phyloP scores from a whole-genome alignment of 225 moss, liverwort and hornwort genomes.

The Neckera pumila region DNA sequence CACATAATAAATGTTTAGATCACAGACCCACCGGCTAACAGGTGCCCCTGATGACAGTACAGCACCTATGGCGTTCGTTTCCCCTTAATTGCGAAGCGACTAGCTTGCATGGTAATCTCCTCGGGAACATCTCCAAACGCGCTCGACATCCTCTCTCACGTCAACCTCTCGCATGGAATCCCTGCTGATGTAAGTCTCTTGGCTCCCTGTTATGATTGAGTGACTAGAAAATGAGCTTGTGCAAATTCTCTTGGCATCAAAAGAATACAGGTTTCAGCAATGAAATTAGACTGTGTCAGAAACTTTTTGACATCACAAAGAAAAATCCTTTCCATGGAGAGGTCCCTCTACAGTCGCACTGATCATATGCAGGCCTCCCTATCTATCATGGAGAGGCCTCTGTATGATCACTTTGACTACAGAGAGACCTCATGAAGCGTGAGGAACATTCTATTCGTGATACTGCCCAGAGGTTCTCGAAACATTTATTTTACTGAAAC shows the following conservation, averaged over 20 bases:
- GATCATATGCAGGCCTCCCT: not conserved
- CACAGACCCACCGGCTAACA: not conserved
- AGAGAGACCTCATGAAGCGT: not conserved
- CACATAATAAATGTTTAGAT: not conserved
- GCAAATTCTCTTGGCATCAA: not conserved
- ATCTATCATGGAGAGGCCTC: not conserved
- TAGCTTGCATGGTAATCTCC: constrained; percentile 55
- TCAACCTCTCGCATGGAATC: constrained; percentile 36
- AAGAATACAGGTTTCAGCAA: not conserved
- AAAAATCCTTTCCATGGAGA: not conserved
- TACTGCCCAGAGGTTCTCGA: not conserved
- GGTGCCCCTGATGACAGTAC: constrained; percentile 26
- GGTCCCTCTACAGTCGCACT: not conserved
- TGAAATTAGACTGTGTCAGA: not conserved
- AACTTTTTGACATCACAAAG: not conserved
- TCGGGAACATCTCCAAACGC: constrained; percentile 28
- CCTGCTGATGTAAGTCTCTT: constrained; percentile 37
- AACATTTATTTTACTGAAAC: not conserved
- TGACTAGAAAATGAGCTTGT: not conserved
- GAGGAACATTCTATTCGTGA: not conserved
- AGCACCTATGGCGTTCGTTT: constrained; percentile 49
- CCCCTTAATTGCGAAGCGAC: constrained; percentile 52
- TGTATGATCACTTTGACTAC: not conserved
- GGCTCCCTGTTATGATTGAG: not conserved
- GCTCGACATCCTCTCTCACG: constrained; percentile 50